Conservation (phyloP, 345 rosid species). For the Raphanus sativus region DNA sequence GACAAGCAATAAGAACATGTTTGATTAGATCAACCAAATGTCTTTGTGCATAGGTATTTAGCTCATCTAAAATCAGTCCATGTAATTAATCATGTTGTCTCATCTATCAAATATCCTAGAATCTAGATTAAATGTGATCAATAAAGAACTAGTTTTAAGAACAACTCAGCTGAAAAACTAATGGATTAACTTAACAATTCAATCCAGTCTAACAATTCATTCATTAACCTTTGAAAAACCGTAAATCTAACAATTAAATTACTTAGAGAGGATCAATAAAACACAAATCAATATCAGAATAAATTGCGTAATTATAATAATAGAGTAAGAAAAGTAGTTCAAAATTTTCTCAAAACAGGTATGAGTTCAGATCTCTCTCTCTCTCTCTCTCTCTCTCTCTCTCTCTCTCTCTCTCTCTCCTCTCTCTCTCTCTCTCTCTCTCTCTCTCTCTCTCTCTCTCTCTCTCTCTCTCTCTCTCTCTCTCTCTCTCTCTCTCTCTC, state of each 20-base stretch:
- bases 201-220: not conserved
- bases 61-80: not conserved
- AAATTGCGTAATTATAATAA: not conserved
- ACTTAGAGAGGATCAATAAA: not conserved
- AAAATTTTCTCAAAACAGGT: not conserved
- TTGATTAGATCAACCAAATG: no score
- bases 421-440: no score
- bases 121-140: not conserved
- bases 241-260: not conserved
- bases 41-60: not conserved
- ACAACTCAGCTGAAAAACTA: not conserved
- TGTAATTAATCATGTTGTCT: not conserved
- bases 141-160: no score
- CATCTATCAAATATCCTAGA: not conserved
- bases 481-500: not conserved
- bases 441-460: no score
- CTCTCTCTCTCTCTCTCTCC: no score
- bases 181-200: not conserved
- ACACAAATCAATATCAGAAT: not conserved
- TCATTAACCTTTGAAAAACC: not conserved
- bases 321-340: not conserved
- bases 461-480: no score
- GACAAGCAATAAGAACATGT: no score
- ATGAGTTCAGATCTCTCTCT: not conserved
- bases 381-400: not conserved